phyloP scores from a whole-genome alignment of 1,139 yeast species.

The Candida tetrigidarum region DNA sequence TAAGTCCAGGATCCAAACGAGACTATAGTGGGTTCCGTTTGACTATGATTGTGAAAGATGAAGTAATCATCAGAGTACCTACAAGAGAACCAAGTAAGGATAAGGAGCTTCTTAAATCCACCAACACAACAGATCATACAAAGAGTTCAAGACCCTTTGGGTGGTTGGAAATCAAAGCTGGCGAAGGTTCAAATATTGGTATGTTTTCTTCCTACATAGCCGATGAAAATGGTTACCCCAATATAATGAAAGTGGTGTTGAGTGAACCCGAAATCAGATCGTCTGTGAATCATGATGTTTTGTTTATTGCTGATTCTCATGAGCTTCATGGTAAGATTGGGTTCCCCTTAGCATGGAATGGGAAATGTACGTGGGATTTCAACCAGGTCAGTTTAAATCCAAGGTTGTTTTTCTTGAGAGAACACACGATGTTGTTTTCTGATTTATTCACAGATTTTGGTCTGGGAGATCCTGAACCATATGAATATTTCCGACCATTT shows the following conservation, averaged over 20 bases:
- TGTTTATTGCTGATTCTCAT: conserved; percentile 68
- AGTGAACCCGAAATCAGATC: conserved; percentile 68
- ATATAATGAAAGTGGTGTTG: conserved; percentile 53
- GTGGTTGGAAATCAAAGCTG: conserved; percentile 81
- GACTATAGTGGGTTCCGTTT: conserved; percentile 59
- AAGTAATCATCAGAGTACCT: conserved; percentile 75
- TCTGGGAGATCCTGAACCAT: conserved; percentile 72
- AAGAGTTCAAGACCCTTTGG: conserved; percentile 67
- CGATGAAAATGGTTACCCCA: conserved; percentile 58
- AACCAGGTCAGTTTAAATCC: conserved; percentile 55
- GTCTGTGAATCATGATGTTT: conserved; percentile 86
- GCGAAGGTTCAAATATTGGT: conserved; percentile 53
- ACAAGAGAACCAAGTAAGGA: conserved; percentile 86
- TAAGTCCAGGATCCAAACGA: conserved; percentile 53
- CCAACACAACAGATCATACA: conserved; percentile 10
- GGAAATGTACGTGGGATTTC: conserved; percentile 70
- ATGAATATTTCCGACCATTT: conserved; percentile 77
- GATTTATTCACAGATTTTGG: conserved; percentile 81
- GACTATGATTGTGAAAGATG: conserved; percentile 61
- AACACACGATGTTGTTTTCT: conserved; percentile 75
- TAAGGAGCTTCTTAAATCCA: conserved; percentile 30
- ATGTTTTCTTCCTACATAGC: conserved; percentile 58
- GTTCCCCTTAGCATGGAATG: conserved; percentile 84
- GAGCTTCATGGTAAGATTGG: conserved; percentile 59
- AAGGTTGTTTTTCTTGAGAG: conserved; percentile 73